Conservation (phyloP, 2,329 filamentous ascomycete species). For the Trichoderma sp. region DNA sequence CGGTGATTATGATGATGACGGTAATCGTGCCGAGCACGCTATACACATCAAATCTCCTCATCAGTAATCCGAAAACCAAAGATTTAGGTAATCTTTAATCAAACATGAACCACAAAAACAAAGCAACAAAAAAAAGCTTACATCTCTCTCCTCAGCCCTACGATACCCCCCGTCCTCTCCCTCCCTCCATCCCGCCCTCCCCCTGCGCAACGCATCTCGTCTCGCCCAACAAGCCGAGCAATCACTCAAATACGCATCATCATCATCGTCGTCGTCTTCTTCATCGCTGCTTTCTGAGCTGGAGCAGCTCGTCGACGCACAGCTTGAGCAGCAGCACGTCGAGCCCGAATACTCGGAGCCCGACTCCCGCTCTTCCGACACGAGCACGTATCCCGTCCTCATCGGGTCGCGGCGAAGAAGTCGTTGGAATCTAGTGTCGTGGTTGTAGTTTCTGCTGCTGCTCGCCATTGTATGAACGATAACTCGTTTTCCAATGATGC, state of each 20-base stretch:
- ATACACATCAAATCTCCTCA: background rate
- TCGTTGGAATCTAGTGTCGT: background rate
- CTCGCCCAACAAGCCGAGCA: constrained; percentile 6
- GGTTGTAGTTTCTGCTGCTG: background rate
- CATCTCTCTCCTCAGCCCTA: background rate
- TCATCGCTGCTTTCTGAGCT: background rate
- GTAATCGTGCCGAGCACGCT: background rate
- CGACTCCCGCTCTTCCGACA: background rate
- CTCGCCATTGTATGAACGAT: background rate
- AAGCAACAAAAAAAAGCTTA: background rate
- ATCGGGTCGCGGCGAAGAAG: background rate
- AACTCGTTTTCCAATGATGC: background rate
- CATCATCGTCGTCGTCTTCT: background rate
- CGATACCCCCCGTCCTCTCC: background rate
- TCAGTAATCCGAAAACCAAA: background rate
- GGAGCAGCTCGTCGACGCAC: background rate
- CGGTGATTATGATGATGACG: background rate
- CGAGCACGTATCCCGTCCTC: constrained; percentile 1
- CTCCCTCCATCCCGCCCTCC: background rate
- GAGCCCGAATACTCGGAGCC: constrained; percentile 15
- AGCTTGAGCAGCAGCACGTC: constrained; percentile 16
- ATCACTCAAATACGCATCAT: background rate
- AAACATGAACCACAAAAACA: background rate
- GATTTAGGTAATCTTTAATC: no score
- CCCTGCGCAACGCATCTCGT: background rate